Percentiles rank a stretch among this genome's conserved stretches.
These are phyloP conservation scores for Boletus vinaceobasis DNA, from an alignment of 768 basidiomycete genomes.

Conservation along the genomic window DNA sequence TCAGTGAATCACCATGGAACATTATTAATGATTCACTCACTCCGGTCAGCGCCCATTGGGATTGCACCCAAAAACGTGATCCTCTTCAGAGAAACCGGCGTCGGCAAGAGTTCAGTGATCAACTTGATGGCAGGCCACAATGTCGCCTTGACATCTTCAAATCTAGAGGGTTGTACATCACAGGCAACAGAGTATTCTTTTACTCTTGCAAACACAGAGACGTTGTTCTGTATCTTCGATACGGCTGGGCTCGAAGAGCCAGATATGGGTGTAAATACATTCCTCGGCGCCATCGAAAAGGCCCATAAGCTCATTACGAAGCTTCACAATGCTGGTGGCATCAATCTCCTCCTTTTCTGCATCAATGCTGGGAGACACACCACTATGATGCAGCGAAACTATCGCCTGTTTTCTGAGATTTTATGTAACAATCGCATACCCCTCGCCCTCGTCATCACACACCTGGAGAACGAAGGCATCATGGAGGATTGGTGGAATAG, in stretches of 20 bases:
- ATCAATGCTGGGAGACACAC: background rate
- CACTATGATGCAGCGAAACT: background rate
- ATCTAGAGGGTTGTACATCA: background rate
- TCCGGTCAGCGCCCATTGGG: too few relatives aligned
- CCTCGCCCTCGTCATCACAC: background rate
- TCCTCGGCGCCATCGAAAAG: constrained; percentile 6
- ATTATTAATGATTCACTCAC: too few relatives aligned
- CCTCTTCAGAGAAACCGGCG: too few relatives aligned
- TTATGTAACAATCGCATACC: background rate
- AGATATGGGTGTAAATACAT: background rate
- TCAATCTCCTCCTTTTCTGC: constrained; percentile 4
- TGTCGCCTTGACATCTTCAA: background rate
- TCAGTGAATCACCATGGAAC: too few relatives aligned
- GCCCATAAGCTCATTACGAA: background rate
- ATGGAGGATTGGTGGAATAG: constrained; percentile 2
- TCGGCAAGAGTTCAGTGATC: too few relatives aligned
- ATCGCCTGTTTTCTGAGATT: background rate
- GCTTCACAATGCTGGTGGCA: background rate
- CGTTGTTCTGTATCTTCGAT: background rate
- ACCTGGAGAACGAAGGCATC: background rate
- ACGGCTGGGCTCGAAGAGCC: background rate
- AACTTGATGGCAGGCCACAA: background rate
- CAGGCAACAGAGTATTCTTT: background rate
- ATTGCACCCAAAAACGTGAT: too few relatives aligned
- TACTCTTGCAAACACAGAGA: background rate